Base-by-base conservation (phyloP, 1,284 basidiomycete genomes). In the Ceratobasidium sp. region DNA sequence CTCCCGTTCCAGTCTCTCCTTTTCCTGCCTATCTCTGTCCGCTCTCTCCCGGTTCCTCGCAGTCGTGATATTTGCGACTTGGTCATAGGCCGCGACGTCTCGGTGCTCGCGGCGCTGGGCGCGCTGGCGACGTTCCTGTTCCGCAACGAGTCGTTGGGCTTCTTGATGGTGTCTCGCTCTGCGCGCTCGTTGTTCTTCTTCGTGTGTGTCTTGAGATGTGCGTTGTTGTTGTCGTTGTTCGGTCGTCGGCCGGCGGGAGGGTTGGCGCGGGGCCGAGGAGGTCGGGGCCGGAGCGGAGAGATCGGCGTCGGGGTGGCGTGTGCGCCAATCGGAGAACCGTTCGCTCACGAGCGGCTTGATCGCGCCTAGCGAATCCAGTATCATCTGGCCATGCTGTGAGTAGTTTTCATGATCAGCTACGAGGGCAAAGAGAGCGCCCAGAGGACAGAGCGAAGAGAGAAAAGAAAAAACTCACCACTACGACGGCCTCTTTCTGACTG, bases 401-500 rank as follows among this genome's bases (percentile, higher is more conserved):
- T 39, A 3, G 55, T 26, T 72, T 33, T 70, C 39, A 46, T 26
- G 42, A 39, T 26, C 58, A 76, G 46, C 77, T 15, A 26, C 33
- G 33, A 33, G 33, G 33, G 33, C 33, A 33, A 33, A 33, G 33
- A 33, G 33, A 33, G 33, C 33, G 33, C 33, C 33, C 33, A 33
- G 4, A 33, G 33, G 33, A 33, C 33, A 33, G 33, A 33, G 33
- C 33, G 33, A 33, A 33, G 33, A 33, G 33, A 33, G 33, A 33
- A 69, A 44, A 26, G 12, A 55, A 72, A 51, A 39, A 78, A 86
- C 86, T 82, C 82, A 88, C 87, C 69, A 83, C 82, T 75, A 83
- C 84, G 12, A 88, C 83, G 76, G 85, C 86, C 67, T 84, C 83
- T 55, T 86, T 86, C 73, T 87, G 87, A 0, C 81, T 81, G 5